A percentile compares a stretch with the other conserved stretches of the same genome.
Conservation (phyloP, 805 yeast genomes). For the Yarrowia keelungensis region DNA sequence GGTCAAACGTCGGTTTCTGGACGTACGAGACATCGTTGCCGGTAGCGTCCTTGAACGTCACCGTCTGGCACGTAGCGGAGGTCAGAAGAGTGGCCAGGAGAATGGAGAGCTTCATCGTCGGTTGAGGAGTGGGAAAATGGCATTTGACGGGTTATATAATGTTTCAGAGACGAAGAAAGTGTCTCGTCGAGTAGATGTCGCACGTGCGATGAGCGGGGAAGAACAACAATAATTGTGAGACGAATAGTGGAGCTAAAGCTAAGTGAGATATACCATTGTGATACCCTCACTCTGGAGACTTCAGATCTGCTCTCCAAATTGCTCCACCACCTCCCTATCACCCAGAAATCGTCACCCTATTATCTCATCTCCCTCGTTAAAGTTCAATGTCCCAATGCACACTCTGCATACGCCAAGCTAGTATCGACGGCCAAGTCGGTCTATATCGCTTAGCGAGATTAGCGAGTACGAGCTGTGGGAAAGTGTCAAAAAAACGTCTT, state of each 20-base stretch:
- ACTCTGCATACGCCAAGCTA: conserved; percentile 1
- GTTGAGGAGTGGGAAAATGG: background rate
- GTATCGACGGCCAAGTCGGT: background rate
- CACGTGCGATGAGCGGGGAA: background rate
- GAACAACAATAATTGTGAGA: too few relatives aligned
- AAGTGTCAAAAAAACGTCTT: too few relatives aligned
- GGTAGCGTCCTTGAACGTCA: conserved; percentile 26
- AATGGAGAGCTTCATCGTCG: background rate
- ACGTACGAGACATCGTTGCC: conserved; percentile 20
- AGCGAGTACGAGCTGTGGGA: too few relatives aligned
- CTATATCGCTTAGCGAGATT: background rate
- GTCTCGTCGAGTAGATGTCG: conserved; percentile 22
- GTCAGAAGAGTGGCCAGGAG: background rate
- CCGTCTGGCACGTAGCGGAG: background rate
- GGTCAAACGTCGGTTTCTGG: conserved; percentile 5
- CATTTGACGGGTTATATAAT: background rate
- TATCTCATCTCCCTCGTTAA: background rate
- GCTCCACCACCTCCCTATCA: too few relatives aligned
- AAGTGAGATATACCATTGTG: too few relatives aligned
- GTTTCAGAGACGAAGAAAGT: too few relatives aligned
- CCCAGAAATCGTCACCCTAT: too few relatives aligned
- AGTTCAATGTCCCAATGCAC: conserved; percentile 31
- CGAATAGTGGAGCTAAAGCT: too few relatives aligned
- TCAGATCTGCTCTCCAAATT: background rate
- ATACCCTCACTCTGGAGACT: background rate